Conservation (phyloP, 2,329 filamentous ascomycete genomes). For the Apiospora sp. region DNA sequence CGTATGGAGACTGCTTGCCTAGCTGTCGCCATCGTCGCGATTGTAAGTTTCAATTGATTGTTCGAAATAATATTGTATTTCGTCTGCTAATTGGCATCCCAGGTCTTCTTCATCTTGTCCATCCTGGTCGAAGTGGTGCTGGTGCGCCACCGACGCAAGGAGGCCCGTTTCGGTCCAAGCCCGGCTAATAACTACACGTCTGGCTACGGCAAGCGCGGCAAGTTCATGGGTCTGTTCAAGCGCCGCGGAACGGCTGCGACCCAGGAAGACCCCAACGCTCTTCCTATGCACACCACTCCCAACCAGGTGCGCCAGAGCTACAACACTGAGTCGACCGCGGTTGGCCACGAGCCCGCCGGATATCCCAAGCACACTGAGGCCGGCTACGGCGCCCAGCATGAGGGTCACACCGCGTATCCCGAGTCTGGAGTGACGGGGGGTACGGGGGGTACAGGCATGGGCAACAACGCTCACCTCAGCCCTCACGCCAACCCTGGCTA, state of each 20-base stretch:
- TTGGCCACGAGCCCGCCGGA: conserved; percentile 35
- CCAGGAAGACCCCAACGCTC: conserved; percentile 40
- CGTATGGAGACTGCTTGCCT: conserved; percentile 79
- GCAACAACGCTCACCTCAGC: background rate
- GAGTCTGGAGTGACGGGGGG: conserved; percentile 31
- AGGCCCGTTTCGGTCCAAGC: conserved; percentile 49
- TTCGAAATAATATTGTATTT: conserved; percentile 46
- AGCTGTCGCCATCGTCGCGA: conserved; percentile 78
- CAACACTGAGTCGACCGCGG: conserved; percentile 45
- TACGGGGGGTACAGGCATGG: too few relatives aligned
- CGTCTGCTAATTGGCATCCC: background rate
- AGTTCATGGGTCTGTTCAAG: conserved; percentile 44
- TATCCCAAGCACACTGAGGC: conserved; percentile 42
- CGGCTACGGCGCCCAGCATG: conserved; percentile 34
- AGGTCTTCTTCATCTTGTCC: conserved; percentile 76
- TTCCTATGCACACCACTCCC: conserved; percentile 46
- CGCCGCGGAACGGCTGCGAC: conserved; percentile 32
- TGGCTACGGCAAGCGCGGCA: conserved; percentile 42
- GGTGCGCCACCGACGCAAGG: conserved; percentile 71
- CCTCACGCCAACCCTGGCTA: background rate
- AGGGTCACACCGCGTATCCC: conserved; percentile 43
- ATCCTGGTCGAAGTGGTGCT: conserved; percentile 74
- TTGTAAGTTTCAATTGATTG: conserved; percentile 56
- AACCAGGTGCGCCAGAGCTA: conserved; percentile 46
- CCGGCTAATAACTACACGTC: conserved; percentile 51